These are phyloP conservation scores for Evansstolkia leycettana DNA, from an alignment of 495 filamentous ascomycete species.

Conservation along the genomic window DNA sequence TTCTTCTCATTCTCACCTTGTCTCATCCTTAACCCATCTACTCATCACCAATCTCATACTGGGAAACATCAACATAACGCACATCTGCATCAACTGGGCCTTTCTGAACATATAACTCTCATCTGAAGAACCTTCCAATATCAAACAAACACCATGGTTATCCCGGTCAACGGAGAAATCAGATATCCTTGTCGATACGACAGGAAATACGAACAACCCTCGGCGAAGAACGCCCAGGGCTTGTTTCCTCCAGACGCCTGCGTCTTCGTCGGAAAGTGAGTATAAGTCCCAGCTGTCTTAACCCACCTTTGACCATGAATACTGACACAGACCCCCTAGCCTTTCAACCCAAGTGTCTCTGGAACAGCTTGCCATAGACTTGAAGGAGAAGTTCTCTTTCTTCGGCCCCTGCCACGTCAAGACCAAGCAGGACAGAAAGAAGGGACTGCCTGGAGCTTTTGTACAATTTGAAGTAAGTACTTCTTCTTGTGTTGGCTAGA, in stretches of 20 bases:
- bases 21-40: too few relatives aligned
- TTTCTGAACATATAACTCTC: too few relatives aligned
- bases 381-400: not conserved
- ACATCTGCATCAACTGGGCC: too few relatives aligned
- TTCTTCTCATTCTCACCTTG: too few relatives aligned
- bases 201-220: constrained; percentile 9
- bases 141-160: not conserved
- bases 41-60: too few relatives aligned
- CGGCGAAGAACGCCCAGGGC: constrained; percentile 14
- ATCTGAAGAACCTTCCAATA: too few relatives aligned
- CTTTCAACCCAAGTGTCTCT: constrained; percentile 1
- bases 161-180: constrained; percentile 1
- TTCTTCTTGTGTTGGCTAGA: not conserved
- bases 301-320: not conserved
- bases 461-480: constrained; percentile 2
- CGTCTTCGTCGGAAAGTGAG: constrained; percentile 17
- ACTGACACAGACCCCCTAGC: not conserved
- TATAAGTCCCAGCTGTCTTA: not conserved
- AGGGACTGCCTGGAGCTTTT: constrained; percentile 1
- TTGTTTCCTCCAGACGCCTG: constrained; percentile 14
- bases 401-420: constrained; percentile 3
- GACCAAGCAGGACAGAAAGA: constrained; percentile 1
- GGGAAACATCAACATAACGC: too few relatives aligned
- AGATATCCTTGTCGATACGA: constrained; percentile 10
- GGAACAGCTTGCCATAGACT: not conserved